Percentiles rank a stretch among this genome's conserved stretches.
Evolutionary conservation across 1,284 basidiomycete species (phyloP).

Genomic region (Sphaerobolus stellatus): DNA sequence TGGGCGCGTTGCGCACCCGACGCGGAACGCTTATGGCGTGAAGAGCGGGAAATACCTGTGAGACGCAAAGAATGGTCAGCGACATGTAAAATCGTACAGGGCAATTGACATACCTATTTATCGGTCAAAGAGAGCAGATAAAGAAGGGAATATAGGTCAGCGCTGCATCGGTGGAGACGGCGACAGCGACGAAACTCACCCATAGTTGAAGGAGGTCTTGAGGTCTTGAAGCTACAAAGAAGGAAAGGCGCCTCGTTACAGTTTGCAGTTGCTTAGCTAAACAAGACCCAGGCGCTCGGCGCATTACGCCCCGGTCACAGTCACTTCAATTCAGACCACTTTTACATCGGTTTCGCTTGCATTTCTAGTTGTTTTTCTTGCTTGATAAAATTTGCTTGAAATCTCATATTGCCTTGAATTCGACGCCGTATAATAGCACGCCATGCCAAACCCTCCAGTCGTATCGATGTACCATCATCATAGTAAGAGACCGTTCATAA

Average conservation of each 20-base stretch:
- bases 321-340: too few species aligned
- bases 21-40: constrained; percentile 92
- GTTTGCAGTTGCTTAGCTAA: constrained; percentile 14
- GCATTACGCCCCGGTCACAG: background rate
- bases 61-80: background rate
- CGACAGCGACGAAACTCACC: constrained; percentile 2
- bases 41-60: constrained; percentile 89
- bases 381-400: too few species aligned
- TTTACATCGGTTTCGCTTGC: too few species aligned
- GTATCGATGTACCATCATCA: too few species aligned
- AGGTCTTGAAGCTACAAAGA: constrained; percentile 4
- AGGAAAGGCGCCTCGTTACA: constrained; percentile 7
- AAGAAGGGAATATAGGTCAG: background rate
- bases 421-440: too few species aligned
- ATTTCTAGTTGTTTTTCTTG: too few species aligned
- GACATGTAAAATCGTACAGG: background rate
- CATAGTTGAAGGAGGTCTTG: constrained; percentile 9
- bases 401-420: too few species aligned
- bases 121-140: background rate
- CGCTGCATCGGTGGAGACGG: background rate
- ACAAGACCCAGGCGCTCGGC: background rate
- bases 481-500: too few species aligned
- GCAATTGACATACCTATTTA: background rate
- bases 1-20: constrained; percentile 91
- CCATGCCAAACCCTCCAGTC: too few species aligned